These are phyloP conservation scores for Rhizopogon vesiculosus DNA, from an alignment of 768 basidiomycete genomes.

Conservation along the genomic window DNA sequence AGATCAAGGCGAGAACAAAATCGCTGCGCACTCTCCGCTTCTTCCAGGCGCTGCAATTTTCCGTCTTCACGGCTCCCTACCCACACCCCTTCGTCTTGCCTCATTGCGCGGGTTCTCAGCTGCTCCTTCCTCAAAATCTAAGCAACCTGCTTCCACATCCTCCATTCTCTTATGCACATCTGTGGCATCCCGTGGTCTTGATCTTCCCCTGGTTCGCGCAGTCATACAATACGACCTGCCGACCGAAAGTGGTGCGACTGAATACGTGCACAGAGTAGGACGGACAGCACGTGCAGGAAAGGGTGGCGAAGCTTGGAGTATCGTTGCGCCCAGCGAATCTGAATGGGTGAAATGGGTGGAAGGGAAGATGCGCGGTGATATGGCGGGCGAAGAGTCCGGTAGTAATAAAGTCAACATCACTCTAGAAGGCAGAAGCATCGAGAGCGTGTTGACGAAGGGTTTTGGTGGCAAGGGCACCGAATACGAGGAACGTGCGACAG, in stretches of 20 bases:
- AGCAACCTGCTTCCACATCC: conserved; percentile 31
- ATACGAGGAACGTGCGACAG: conserved; percentile 87
- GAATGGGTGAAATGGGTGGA: conserved; percentile 93
- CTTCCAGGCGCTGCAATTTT: conserved; percentile 81
- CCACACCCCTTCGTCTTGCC: conserved; percentile 71
- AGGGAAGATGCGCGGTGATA: conserved; percentile 65
- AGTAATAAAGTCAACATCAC: conserved; percentile 34
- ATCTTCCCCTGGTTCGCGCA: conserved; percentile 89
- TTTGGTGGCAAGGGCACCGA: conserved; percentile 83
- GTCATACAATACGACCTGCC: conserved; percentile 97
- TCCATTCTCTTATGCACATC: conserved; percentile 92
- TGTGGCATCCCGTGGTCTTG: conserved; percentile 97
- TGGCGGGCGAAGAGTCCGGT: conserved; percentile 14
- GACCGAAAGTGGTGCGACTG: conserved; percentile 93
- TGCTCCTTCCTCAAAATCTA: conserved; percentile 25
- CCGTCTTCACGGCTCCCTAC: conserved; percentile 90
- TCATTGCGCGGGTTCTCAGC: conserved; percentile 81
- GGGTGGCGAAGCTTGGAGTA: conserved; percentile 93
- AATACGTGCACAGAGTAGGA: conserved; percentile 96
- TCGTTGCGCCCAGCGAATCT: conserved; percentile 81
- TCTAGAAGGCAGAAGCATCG: conserved; percentile 59
- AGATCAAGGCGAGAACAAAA: conserved; percentile 28
- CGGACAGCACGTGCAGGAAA: conserved; percentile 95
- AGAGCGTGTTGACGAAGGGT: conserved; percentile 69
- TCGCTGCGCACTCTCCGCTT: conserved; percentile 65